Base-by-base conservation (phyloP, 768 basidiomycete species). In the Auriscalpium orientale region DNA sequence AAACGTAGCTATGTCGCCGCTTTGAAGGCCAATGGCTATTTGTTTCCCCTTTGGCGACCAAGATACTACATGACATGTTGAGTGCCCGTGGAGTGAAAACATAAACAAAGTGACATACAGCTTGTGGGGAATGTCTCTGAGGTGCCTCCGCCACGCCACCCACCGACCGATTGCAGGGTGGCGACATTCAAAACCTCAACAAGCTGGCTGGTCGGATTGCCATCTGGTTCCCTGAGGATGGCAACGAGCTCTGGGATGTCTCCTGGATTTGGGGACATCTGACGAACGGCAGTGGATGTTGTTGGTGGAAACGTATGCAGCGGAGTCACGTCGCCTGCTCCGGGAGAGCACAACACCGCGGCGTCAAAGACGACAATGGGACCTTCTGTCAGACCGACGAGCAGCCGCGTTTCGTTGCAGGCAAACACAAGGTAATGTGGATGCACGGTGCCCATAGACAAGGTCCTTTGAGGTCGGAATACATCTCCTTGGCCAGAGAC, bases 31-130 rank as follows among this genome's bases (percentile, higher is more conserved):
- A 47, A 92, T 79, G 1, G 87, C 88, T 44, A 92, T 74, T 55
- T 91, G 89, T 65, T 89, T 92, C 46, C 89, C 90, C 67, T 89
- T 90, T 1, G 89, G 87, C 3, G 89, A 91, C 89, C 90, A 92
- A 12, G 86, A 80, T 9, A 85, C 90, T 91, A 55, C 11, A 52
- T 46, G 52, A n/a, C 4, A 21, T 9, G 45, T 16, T 59, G 37
- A 60, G 50, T 63, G 62, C 28, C 20, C 47, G 22, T 60, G 54
- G 36, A 46, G 52, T 47, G 36, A 0, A 3, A 6, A 33, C 35
- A 51, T 21, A 49, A 38, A 58, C 44, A 53, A 37, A 20, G 18
- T 44, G n/a, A 74, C 84, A 56, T 54, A 89, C 88, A 74, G 56
- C 83, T 78, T 9, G 78, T 78, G 1, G 85, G 84, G 34, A 74